Evolutionary conservation across 2,329 filamentous ascomycete species (phyloP).

Genomic region (Metarhizium sp.): DNA sequence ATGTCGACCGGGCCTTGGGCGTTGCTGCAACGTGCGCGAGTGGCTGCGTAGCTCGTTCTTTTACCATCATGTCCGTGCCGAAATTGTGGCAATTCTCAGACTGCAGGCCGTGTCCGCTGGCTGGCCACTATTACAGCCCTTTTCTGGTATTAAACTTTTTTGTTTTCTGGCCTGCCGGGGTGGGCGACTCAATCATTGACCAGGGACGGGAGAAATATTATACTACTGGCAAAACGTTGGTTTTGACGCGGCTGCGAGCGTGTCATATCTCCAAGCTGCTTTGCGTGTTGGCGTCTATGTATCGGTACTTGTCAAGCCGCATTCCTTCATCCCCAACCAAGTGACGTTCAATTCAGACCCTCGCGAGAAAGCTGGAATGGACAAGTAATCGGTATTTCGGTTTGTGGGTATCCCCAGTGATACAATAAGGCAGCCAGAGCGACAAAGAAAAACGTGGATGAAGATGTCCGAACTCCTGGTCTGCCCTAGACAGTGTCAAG

Average conservation of each 20-base stretch:
- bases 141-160: background rate
- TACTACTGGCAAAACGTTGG: background rate
- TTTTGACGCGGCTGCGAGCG: background rate
- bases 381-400: background rate
- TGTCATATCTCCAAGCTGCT: background rate
- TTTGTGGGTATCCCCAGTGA: background rate
- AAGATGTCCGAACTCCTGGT: too few species aligned
- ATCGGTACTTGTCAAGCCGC: background rate
- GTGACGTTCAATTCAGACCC: background rate
- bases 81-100: background rate
- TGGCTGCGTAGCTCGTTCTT: conserved; percentile 2
- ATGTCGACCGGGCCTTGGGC: background rate
- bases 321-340: background rate
- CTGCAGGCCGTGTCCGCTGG: background rate
- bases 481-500: too few species aligned
- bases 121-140: background rate
- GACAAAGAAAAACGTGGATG: too few species aligned
- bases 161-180: background rate
- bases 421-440: background rate
- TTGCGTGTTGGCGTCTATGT: too few species aligned
- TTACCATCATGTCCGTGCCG: background rate
- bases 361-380: background rate
- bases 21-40: background rate
- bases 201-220: too few species aligned
- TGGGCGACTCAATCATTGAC: background rate